Evolutionary conservation across 2,329 filamentous ascomycete species (phyloP).

Genomic region (Allantophomopsis lycopodina): DNA sequence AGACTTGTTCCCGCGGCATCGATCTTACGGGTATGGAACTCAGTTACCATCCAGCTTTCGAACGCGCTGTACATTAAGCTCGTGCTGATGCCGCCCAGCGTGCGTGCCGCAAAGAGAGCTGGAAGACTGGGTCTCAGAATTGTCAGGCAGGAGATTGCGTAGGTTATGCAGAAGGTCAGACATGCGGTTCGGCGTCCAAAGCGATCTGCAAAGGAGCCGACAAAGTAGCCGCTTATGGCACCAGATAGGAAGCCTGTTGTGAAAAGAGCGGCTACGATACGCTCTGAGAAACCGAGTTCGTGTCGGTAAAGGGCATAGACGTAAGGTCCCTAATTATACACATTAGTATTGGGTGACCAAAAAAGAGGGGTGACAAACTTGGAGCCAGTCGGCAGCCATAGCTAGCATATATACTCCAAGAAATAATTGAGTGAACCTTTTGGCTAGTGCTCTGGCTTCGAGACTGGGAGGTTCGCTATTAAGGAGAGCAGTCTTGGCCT

Average conservation of each 20-base stretch:
- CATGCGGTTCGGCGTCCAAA: constrained; percentile 32
- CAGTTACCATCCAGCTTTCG: constrained; percentile 47
- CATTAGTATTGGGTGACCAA: neutral
- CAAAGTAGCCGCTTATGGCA: constrained; percentile 17
- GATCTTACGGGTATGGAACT: constrained; percentile 33
- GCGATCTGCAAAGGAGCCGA: constrained; percentile 16
- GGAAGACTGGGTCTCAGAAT: constrained; percentile 28
- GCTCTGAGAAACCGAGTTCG: constrained; percentile 15
- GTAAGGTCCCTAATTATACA: constrained; percentile 10
- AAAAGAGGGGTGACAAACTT: constrained; percentile 15
- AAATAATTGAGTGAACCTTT: constrained; percentile 24
- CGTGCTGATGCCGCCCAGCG: constrained; percentile 38
- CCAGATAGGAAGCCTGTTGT: constrained; percentile 18
- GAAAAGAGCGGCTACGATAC: constrained; percentile 15
- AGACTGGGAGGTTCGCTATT: neutral
- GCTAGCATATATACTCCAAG: constrained; percentile 28
- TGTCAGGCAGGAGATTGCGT: constrained; percentile 36
- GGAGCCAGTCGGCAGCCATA: constrained; percentile 30
- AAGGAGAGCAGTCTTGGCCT: constrained; percentile 6
- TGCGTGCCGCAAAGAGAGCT: constrained; percentile 35
- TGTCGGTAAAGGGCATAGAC: constrained; percentile 19
- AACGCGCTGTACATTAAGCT: constrained; percentile 44
- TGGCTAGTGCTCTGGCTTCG: neutral
- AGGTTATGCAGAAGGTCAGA: constrained; percentile 37
- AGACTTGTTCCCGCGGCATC: constrained; percentile 28